A percentile compares a stretch with the other conserved stretches of the same genome.
phyloP scores from a whole-genome alignment of 2,329 filamentous ascomycete species.

The Epichloe hybrida region DNA sequence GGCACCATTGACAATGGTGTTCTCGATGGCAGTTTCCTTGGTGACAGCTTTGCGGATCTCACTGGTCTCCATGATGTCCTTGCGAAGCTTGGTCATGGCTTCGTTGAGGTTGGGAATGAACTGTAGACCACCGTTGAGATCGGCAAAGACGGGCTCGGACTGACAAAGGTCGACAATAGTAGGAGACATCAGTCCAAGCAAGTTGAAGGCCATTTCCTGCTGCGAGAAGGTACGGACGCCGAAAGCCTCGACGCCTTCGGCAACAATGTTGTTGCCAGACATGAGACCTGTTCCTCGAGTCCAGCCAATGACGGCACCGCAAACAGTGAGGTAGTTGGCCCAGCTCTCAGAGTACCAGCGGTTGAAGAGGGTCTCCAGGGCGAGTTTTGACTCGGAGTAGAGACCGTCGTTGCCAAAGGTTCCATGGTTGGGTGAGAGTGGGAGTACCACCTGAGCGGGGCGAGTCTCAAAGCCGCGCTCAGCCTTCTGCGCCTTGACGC shows the following conservation, averaged over 20 bases:
- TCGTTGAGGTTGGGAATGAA: slow-evolving; percentile 95
- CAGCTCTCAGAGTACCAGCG: slow-evolving; percentile 96
- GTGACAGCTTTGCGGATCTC: slow-evolving; percentile 87
- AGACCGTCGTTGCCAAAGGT: slow-evolving; percentile 97
- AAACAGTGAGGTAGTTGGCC: slow-evolving; percentile 95
- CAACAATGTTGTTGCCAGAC: slow-evolving; percentile 95
- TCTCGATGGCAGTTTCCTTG: slow-evolving; percentile 91
- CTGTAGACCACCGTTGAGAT: slow-evolving; percentile 93
- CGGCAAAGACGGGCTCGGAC: slow-evolving; percentile 86
- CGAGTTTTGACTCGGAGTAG: slow-evolving; percentile 96
- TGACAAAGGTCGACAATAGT: slow-evolving; percentile 92
- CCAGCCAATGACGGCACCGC: slow-evolving; percentile 97
- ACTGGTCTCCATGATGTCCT: slow-evolving; percentile 88
- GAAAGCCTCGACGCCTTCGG: slow-evolving; percentile 90
- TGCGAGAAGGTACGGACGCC: slow-evolving; percentile 97
- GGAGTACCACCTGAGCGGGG: slow-evolving; percentile 90
- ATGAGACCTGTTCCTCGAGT: slow-evolving; percentile 96
- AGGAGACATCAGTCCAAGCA: slow-evolving; percentile 90
- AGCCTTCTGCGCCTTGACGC: slow-evolving; percentile 82
- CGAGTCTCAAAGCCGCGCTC: slow-evolving; percentile 84
- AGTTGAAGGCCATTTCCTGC: slow-evolving; percentile 98
- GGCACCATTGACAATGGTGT: slow-evolving; percentile 93
- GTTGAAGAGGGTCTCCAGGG: slow-evolving; percentile 94
- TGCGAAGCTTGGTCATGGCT: slow-evolving; percentile 83
- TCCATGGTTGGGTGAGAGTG: slow-evolving; percentile 93